These are phyloP conservation scores for Exophiala xenobiotica DNA, from an alignment of 2,329 filamentous ascomycete species.

Conservation along the genomic window DNA sequence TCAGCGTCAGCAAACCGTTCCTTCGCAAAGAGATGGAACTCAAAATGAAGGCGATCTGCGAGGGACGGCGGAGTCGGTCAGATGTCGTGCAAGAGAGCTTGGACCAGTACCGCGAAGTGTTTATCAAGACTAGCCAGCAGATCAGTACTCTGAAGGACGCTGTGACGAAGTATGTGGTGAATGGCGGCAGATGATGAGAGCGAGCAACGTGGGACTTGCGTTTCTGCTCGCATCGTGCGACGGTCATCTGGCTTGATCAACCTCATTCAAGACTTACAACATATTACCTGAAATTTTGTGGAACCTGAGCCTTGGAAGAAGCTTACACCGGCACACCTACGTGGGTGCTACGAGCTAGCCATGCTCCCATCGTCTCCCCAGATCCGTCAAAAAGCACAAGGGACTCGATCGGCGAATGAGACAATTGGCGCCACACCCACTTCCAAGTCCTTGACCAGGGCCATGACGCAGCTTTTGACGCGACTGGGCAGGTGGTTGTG, in stretches of 20 bases:
- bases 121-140: conserved; percentile 74
- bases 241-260: too few species aligned
- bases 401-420: conserved; percentile 4
- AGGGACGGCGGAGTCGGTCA: conserved; percentile 71
- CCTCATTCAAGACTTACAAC: too few species aligned
- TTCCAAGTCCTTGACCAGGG: neutral
- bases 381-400: neutral
- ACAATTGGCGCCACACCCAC: conserved; percentile 11
- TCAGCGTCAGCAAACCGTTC: conserved; percentile 91
- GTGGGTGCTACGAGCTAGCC: too few species aligned
- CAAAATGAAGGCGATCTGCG: conserved; percentile 95
- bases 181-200: conserved; percentile 27
- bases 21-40: conserved; percentile 96
- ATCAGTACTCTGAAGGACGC: conserved; percentile 63
- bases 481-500: conserved; percentile 9
- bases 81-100: conserved; percentile 80
- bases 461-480: conserved; percentile 23
- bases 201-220: too few species aligned
- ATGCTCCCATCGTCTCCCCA: conserved; percentile 1
- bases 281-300: too few species aligned
- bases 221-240: too few species aligned
- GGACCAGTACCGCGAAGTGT: conserved; percentile 82
- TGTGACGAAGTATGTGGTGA: conserved; percentile 58
- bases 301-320: neutral
- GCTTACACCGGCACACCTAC: too few species aligned